Conservation (phyloP, 2,329 filamentous ascomycete species). For the Colletotrichum trifolii region DNA sequence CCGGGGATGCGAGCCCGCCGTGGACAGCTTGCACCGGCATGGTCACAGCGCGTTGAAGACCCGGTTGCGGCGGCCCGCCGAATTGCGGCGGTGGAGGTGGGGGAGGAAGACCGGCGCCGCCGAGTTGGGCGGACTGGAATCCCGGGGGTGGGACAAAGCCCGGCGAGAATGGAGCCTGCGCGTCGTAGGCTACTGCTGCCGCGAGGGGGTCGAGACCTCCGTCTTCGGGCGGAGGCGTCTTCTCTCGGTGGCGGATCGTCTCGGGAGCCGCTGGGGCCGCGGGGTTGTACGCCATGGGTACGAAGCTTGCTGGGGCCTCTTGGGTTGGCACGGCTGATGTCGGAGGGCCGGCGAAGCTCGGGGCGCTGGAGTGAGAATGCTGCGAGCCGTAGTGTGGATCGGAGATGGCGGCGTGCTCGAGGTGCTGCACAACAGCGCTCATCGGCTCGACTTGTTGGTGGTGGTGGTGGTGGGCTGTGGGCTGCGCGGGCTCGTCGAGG, state of each 20-base stretch:
- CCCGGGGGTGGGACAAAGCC: slow-evolving; percentile 61
- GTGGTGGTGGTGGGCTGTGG: slow-evolving; percentile 50
- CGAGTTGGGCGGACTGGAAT: slow-evolving; percentile 55
- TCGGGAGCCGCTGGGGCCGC: slow-evolving; percentile 82
- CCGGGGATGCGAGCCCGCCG: slow-evolving; percentile 51
- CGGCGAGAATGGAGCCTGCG: slow-evolving; percentile 63
- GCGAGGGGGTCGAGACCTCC: slow-evolving; percentile 68
- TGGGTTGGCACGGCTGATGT: slow-evolving; percentile 45
- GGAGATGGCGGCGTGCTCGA: slow-evolving; percentile 77
- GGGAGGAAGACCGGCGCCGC: slow-evolving; percentile 46
- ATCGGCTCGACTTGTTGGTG: slow-evolving; percentile 51
- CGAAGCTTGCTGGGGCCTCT: slow-evolving; percentile 58
- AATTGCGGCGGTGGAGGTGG: slow-evolving; percentile 54
- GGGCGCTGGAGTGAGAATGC: slow-evolving; percentile 40
- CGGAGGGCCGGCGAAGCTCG: slow-evolving; percentile 55
- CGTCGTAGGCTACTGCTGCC: slow-evolving; percentile 67
- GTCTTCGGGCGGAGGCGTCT: slow-evolving; percentile 82
- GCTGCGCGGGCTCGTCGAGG: slow-evolving; percentile 70
- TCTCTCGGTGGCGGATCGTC: slow-evolving; percentile 77
- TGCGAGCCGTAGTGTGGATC: slow-evolving; percentile 59
- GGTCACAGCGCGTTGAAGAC: slow-evolving; percentile 59
- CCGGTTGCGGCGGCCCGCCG: slow-evolving; percentile 52
- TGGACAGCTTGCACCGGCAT: slow-evolving; percentile 54
- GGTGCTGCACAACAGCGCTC: slow-evolving; percentile 77
- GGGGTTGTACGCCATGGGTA: slow-evolving; percentile 81